Evolutionary conservation across 169 alveolate species (phyloP).

Genomic region (Cryptosporidium baileyi): DNA sequence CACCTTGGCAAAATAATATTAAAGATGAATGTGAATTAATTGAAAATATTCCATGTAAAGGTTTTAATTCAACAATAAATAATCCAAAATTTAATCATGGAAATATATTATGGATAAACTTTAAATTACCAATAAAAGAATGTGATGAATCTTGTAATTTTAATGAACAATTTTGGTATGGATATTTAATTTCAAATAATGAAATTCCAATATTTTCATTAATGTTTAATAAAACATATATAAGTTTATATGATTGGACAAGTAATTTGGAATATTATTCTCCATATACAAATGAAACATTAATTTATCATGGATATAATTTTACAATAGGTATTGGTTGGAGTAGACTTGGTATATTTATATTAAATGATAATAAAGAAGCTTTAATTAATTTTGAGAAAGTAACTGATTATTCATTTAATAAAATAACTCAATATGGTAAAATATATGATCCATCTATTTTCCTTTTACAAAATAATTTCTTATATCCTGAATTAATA

Average conservation of each 20-base stretch:
- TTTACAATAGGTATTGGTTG: constrained; percentile 25
- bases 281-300: not conserved
- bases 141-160: not conserved
- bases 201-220: constrained; percentile 4
- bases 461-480: not conserved
- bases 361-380: not conserved
- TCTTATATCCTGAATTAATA: constrained; percentile 4
- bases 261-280: not conserved
- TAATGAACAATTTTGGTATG: constrained; percentile 17
- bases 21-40: constrained; percentile 15
- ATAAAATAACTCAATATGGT: not conserved
- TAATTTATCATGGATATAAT: not conserved
- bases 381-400: constrained; percentile 1
- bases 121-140: not conserved
- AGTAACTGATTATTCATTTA: constrained; percentile 8
- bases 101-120: constrained; percentile 16
- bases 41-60: constrained; percentile 23
- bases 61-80: not conserved
- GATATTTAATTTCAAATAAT: not conserved
- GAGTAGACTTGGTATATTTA: constrained; percentile 35
- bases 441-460: not conserved
- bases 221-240: constrained; percentile 16
- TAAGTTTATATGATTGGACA: not conserved
- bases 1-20: constrained; percentile 41
- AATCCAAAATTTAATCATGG: constrained; percentile 20